phyloP scores from a whole-genome alignment of 108 stramenopile species.

The Skeletonema costatum region DNA sequence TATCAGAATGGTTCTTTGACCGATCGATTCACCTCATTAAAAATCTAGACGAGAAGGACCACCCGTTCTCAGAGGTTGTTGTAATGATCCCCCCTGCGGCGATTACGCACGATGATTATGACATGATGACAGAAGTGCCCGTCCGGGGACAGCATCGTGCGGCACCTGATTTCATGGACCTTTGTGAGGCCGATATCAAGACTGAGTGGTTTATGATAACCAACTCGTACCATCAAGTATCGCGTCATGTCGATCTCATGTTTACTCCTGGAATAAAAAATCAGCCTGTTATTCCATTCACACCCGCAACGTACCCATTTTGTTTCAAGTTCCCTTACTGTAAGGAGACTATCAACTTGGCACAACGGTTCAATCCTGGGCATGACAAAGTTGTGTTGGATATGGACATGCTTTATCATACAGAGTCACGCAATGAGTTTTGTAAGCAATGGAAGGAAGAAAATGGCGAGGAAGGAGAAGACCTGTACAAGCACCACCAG shows the following conservation, averaged over 20 bases:
- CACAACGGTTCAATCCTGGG: slow-evolving; percentile 59
- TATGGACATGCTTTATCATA: slow-evolving; percentile 61
- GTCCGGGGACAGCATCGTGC: slow-evolving; percentile 53
- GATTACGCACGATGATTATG: slow-evolving; percentile 51
- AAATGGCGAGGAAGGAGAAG: slow-evolving; percentile 59
- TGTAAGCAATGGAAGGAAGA: slow-evolving; percentile 60
- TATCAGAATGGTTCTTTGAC: slow-evolving; percentile 69
- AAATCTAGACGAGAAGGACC: slow-evolving; percentile 59
- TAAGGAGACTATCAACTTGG: slow-evolving; percentile 54
- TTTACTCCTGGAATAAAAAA: slow-evolving; percentile 51
- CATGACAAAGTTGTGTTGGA: slow-evolving; percentile 58
- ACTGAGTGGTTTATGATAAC: slow-evolving; percentile 78
- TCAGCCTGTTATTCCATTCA: slow-evolving; percentile 67
- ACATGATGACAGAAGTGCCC: slow-evolving; percentile 48
- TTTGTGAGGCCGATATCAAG: slow-evolving; percentile 63
- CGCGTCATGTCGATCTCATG: slow-evolving; percentile 66
- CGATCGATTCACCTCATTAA: slow-evolving; percentile 49
- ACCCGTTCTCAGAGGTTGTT: slow-evolving; percentile 67
- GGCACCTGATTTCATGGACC: slow-evolving; percentile 62
- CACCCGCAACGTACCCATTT: slow-evolving; percentile 55
- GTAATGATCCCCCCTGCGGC: slow-evolving; percentile 60
- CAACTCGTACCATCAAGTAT: slow-evolving; percentile 69
- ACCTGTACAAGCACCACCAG: slow-evolving; percentile 56
- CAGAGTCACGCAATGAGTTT: slow-evolving; percentile 47
- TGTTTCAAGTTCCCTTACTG: slow-evolving; percentile 68